These are phyloP conservation scores for Neckera pumila DNA, from an alignment of 225 moss, liverwort and hornwort species.

Conservation along the genomic window DNA sequence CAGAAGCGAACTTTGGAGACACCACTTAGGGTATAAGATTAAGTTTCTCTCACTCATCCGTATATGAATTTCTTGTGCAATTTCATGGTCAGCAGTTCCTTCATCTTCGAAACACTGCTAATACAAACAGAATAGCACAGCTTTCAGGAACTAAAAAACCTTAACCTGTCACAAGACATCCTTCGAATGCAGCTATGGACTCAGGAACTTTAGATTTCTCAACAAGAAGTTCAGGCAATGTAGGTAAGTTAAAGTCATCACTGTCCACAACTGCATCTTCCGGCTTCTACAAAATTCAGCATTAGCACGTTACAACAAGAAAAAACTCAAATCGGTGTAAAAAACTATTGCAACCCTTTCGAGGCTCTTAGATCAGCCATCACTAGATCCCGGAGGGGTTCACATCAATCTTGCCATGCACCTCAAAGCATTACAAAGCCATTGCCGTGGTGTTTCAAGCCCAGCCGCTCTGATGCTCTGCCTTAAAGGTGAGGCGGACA, in stretches of 20 bases:
- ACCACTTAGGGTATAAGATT: too few relatives aligned
- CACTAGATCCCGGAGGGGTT: slow-evolving; percentile 42
- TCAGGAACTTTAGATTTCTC: background rate
- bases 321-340: fast-evolving
- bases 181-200: background rate
- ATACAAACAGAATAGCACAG: too few relatives aligned
- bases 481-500: slow-evolving; percentile 1
- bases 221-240: slow-evolving; percentile 25
- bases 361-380: slow-evolving; percentile 13
- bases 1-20: too few relatives aligned
- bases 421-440: slow-evolving; percentile 18
- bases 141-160: background rate
- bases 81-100: background rate
- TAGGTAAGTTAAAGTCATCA: slow-evolving; percentile 13
- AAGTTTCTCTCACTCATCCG: too few relatives aligned
- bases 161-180: too few relatives aligned
- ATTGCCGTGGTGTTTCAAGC: slow-evolving; percentile 20
- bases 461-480: slow-evolving; percentile 12
- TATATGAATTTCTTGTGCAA: too few relatives aligned
- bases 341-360: slow-evolving; percentile 6
- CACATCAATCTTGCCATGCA: slow-evolving; percentile 7
- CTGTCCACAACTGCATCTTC: background rate
- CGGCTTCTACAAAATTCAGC: fast-evolving
- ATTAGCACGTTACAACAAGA: fast-evolving
- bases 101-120: background rate